Conservation (phyloP, 2,329 filamentous ascomycete species). For the Trichoderma simmonsii region DNA sequence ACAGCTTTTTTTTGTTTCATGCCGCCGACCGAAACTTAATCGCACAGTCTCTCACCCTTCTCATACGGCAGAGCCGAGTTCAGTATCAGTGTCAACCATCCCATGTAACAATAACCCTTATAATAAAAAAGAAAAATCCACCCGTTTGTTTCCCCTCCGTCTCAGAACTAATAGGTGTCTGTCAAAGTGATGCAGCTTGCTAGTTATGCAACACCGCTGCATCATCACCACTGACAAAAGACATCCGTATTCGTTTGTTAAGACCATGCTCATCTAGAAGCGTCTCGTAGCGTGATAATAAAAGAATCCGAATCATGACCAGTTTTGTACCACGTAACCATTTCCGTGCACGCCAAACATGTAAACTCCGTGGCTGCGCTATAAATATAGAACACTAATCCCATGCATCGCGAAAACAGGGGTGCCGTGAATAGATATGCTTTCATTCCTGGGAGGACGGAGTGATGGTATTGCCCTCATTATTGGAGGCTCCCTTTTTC, state of each 20-base stretch:
- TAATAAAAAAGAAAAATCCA: neutral
- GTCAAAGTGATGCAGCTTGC: neutral
- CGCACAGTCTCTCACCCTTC: neutral
- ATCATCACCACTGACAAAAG: neutral
- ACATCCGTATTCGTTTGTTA: neutral
- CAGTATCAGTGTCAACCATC: neutral
- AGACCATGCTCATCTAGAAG: neutral
- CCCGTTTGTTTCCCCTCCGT: neutral
- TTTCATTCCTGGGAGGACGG: neutral
- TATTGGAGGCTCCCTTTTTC: neutral
- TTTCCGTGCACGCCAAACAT: conserved; percentile 11
- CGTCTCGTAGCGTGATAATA: neutral
- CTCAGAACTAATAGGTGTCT: neutral
- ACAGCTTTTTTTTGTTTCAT: neutral
- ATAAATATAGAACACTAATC: conserved; percentile 3
- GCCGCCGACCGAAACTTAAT: neutral
- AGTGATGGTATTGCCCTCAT: neutral
- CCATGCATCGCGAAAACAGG: conserved; percentile 1
- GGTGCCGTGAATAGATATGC: neutral
- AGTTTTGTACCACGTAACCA: conserved; percentile 7
- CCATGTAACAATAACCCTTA: neutral
- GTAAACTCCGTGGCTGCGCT: conserved; percentile 15
- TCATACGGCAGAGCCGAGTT: neutral
- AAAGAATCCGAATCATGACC: neutral
- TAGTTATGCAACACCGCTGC: neutral